These are phyloP conservation scores for Clarireedia hainanense DNA, from an alignment of 2,329 filamentous ascomycete species.

Conservation along the genomic window DNA sequence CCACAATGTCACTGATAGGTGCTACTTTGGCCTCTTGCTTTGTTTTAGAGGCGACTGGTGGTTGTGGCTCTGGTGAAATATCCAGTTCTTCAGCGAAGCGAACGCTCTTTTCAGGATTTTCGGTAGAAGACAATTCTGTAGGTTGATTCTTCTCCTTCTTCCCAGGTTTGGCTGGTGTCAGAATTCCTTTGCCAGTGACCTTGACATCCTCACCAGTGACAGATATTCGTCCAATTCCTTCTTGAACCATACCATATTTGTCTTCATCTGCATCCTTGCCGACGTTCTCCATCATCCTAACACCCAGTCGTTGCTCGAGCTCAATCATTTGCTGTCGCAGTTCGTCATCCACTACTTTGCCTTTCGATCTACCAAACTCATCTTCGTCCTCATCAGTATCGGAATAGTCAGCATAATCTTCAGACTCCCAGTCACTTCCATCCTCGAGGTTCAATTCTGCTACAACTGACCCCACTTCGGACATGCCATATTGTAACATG, in stretches of 20 bases:
- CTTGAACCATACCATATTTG: conserved; percentile 33
- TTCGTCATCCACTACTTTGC: conserved; percentile 64
- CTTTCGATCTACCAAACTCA: conserved; percentile 67
- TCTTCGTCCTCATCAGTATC: conserved; percentile 52
- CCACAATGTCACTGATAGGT: conserved; percentile 43
- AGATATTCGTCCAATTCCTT: conserved; percentile 49
- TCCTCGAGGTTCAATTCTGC: conserved; percentile 84
- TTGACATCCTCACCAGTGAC: conserved; percentile 32
- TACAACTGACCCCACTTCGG: conserved; percentile 84
- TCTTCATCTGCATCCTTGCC: conserved; percentile 37
- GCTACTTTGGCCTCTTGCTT: conserved; percentile 11
- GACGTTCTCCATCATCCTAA: conserved; percentile 46
- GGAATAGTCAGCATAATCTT: conserved; percentile 44
- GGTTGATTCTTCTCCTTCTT: not conserved
- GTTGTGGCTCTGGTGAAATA: conserved; percentile 45
- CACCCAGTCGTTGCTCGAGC: conserved; percentile 67
- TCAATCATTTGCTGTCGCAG: conserved; percentile 70
- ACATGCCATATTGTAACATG: conserved; percentile 85
- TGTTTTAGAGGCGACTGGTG: conserved; percentile 16
- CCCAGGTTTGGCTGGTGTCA: not conserved
- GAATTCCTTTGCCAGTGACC: not conserved
- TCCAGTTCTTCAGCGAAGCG: conserved; percentile 72
- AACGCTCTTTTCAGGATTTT: conserved; percentile 44
- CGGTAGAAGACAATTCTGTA: not conserved
- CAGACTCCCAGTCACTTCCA: conserved; percentile 46